Percentiles rank a stretch among this genome's conserved stretches.
phyloP scores from a whole-genome alignment of 345 rosid species.

The Acer yangbiense region DNA sequence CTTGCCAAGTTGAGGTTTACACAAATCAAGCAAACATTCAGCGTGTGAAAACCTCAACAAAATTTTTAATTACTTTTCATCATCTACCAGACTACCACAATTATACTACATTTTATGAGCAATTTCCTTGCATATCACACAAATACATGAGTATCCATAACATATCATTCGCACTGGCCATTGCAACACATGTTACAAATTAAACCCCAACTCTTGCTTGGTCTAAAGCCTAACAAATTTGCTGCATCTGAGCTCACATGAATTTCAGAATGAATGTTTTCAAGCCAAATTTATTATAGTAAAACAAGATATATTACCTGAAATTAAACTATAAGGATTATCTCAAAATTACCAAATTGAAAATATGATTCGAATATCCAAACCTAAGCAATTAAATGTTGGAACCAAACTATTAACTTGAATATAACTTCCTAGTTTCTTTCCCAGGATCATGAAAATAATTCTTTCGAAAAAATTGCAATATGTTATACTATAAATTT shows the following conservation, averaged over 20 bases:
- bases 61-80: neutral
- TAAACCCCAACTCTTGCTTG: neutral
- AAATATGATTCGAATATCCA: neutral
- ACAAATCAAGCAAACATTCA: neutral
- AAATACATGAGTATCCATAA: too few species aligned
- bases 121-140: neutral
- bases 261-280: neutral
- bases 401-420: slow-evolving; percentile 1
- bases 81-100: neutral
- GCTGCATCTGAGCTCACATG: slow-evolving; percentile 4
- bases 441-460: neutral
- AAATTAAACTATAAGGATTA: neutral
- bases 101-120: neutral
- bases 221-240: neutral
- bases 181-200: too few species aligned
- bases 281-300: neutral
- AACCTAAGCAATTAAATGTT: neutral
- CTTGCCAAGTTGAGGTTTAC: neutral
- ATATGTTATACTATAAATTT: neutral
- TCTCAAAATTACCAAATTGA: neutral
- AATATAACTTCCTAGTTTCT: neutral
- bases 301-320: neutral
- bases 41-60: neutral
- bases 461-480: neutral
- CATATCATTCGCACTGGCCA: too few species aligned